Evolutionary conservation across 2,329 filamentous ascomycete genomes (phyloP).

Genomic region (Fusarium redolens): DNA sequence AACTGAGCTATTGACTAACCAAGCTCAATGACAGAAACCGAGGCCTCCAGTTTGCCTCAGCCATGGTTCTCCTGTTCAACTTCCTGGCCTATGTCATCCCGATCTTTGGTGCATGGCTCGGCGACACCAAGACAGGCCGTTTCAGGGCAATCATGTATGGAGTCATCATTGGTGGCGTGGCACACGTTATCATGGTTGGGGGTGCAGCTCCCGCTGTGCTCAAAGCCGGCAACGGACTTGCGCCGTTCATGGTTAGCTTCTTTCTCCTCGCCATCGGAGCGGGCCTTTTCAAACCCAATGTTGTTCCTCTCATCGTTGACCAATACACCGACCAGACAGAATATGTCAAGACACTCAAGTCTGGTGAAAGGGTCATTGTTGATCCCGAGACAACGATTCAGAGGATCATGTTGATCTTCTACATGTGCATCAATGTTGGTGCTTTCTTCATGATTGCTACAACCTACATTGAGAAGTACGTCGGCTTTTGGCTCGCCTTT

Average conservation of each 20-base stretch:
- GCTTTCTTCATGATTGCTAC: slow-evolving; percentile 64
- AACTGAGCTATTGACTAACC: not conserved
- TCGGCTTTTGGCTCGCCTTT: slow-evolving; percentile 61
- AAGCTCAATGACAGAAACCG: not conserved
- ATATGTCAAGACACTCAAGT: slow-evolving; percentile 50
- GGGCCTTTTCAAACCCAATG: slow-evolving; percentile 56
- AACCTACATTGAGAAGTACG: slow-evolving; percentile 63
- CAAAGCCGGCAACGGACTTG: slow-evolving; percentile 58
- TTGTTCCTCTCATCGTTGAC: slow-evolving; percentile 75
- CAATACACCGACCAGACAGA: slow-evolving; percentile 68
- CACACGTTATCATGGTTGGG: slow-evolving; percentile 75
- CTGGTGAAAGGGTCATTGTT: slow-evolving; percentile 74
- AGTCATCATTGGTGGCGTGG: slow-evolving; percentile 73
- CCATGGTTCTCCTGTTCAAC: not conserved
- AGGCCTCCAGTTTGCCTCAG: not conserved
- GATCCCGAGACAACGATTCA: slow-evolving; percentile 73
- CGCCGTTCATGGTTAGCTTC: slow-evolving; percentile 70
- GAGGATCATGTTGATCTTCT: slow-evolving; percentile 75
- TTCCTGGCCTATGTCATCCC: not conserved
- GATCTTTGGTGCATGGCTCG: not conserved
- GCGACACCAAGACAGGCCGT: not conserved
- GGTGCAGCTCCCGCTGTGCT: slow-evolving; percentile 63
- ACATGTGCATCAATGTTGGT: slow-evolving; percentile 66
- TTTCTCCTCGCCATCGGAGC: slow-evolving; percentile 44
- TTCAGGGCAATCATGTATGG: slow-evolving; percentile 62